Base-by-base conservation (phyloP, 805 yeast species). In the Saccharomycopsis capsularis region DNA sequence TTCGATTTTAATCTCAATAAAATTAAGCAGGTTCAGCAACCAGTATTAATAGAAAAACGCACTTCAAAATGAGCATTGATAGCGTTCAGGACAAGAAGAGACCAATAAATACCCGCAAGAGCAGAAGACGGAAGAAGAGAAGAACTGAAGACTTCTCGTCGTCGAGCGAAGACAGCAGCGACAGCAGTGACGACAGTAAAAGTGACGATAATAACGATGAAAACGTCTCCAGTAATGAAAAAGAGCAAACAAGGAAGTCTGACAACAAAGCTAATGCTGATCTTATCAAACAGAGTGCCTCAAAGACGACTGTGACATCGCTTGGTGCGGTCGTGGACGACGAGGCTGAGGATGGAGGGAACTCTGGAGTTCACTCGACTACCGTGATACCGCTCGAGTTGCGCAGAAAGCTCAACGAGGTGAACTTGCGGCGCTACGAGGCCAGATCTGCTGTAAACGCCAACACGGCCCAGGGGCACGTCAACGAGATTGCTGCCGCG, bases 61-160 rank as follows among this genome's bases (percentile, higher is more conserved):
- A n/a, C n/a, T n/a, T n/a, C n/a, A n/a, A n/a, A n/a, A n/a, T n/a
- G n/a, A n/a, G n/a, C n/a, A n/a, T n/a, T n/a, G n/a, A n/a, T n/a
- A n/a, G n/a, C n/a, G n/a, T n/a, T n/a, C n/a, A n/a, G n/a, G n/a
- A n/a, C n/a, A n/a, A 27, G 13, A 34, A 34, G 2, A 22, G 22
- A 3, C 35, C 23, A 7, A 16, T 23, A 13, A 36, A 38, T n/a
- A 43, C 35, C 15, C 38, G 37, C 3, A 36, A 27, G 7, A 21
- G 34, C 21, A 34, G 54, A 35, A 27, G 53, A 19, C 47, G 54
- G 47, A 51, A 51, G 47, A 51, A 47, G 49, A 47, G 52, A 44
- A 51, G 54, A 51, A 51, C 54, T 19, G 54, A 51, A 37, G 54
- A 47, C 38, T 51, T 47, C 23, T 47, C 52, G 2, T 39, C 44